These are phyloP conservation scores for Nakazawaea ishiwadae DNA, from an alignment of 805 yeast genomes.

Conservation along the genomic window DNA sequence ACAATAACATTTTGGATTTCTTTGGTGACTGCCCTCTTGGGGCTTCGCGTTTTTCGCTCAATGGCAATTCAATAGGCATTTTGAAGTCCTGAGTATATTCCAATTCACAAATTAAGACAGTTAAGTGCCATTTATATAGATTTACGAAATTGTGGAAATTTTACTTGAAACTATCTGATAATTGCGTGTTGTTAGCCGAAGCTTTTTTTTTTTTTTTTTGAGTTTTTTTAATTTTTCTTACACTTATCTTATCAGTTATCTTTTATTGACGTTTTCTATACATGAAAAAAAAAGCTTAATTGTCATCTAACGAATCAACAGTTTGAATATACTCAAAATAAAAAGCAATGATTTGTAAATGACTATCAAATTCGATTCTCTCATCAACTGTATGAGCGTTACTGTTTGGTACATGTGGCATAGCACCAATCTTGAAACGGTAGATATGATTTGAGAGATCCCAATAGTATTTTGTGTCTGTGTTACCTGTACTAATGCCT, in stretches of 20 bases:
- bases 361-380: constrained; percentile 46
- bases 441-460: constrained; percentile 51
- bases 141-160: no score
- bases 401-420: constrained; percentile 24
- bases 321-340: constrained; percentile 47
- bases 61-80: neutral
- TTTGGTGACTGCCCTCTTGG: neutral
- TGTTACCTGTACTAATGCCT: constrained; percentile 58
- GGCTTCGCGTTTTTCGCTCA: neutral
- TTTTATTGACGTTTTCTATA: no score
- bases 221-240: no score
- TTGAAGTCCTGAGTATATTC: no score
- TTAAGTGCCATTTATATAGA: no score
- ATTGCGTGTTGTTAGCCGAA: neutral
- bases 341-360: constrained; percentile 54
- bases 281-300: no score
- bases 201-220: neutral
- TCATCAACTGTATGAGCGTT: constrained; percentile 66
- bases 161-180: neutral
- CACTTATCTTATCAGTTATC: no score
- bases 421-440: constrained; percentile 48
- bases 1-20: neutral
- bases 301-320: constrained; percentile 24
- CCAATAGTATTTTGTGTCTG: constrained; percentile 65
- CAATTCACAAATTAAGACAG: no score